A percentile compares a stretch with the other conserved stretches of the same genome.
Conservation (phyloP, 1,284 basidiomycete species). For the Chiua sp. region DNA sequence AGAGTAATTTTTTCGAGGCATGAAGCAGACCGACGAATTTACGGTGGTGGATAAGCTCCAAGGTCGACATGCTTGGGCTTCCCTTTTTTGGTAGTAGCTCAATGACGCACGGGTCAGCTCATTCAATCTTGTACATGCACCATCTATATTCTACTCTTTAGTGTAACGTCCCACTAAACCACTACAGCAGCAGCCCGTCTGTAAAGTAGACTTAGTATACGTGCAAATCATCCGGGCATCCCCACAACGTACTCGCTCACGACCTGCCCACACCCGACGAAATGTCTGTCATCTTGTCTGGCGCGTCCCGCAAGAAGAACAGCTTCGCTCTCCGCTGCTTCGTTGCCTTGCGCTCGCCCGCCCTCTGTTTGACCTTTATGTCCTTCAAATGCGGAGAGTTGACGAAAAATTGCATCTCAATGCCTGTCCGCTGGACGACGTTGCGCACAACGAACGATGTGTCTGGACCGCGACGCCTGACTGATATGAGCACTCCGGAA, state of each 20-base stretch:
- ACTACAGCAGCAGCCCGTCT: conserved; percentile 7
- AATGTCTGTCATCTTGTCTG: conserved; percentile 81
- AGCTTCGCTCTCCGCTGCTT: conserved; percentile 76
- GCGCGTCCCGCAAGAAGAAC: conserved; percentile 78
- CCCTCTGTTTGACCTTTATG: conserved; percentile 75
- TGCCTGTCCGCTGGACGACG: conserved; percentile 86
- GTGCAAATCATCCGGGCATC: background rate
- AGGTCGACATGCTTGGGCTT: background rate
- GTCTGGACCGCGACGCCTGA: conserved; percentile 81
- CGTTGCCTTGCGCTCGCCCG: conserved; percentile 53
- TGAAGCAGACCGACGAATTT: conserved; percentile 32
- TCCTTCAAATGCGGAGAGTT: conserved; percentile 86
- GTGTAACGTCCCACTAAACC: background rate
- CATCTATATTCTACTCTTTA: conserved; percentile 11
- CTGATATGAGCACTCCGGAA: conserved; percentile 84
- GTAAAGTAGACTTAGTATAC: conserved; percentile 6
- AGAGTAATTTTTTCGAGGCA: conserved; percentile 65
- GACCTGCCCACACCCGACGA: conserved; percentile 56
- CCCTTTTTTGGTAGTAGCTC: conserved; percentile 23
- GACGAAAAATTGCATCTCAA: conserved; percentile 90
- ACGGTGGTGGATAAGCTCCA: conserved; percentile 20
- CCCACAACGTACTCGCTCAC: conserved; percentile 27
- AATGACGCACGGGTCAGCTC: conserved; percentile 6
- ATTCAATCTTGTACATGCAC: background rate
- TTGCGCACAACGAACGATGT: conserved; percentile 87